phyloP scores from a whole-genome alignment of 495 filamentous ascomycete species.

The Penicillium dipodomyicola region DNA sequence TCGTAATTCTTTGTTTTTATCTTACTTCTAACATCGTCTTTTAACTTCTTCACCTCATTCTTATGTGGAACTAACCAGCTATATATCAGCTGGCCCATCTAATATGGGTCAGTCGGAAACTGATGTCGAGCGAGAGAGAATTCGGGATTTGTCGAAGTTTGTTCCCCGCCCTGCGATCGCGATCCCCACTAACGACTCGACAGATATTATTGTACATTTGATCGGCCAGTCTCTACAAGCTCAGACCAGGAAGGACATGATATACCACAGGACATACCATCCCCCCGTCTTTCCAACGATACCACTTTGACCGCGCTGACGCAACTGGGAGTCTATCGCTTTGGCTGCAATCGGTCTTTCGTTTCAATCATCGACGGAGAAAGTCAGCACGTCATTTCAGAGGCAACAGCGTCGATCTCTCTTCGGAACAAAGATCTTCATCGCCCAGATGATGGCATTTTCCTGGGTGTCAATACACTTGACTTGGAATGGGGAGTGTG shows the following conservation, averaged over 20 bases:
- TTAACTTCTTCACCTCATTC: too few relatives aligned
- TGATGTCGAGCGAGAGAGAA: slow-evolving; percentile 10
- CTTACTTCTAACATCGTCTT: too few relatives aligned
- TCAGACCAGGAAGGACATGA: not conserved
- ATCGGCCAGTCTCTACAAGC: slow-evolving; percentile 2
- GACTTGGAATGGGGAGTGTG: slow-evolving; percentile 42
- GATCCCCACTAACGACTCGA: slow-evolving; percentile 1
- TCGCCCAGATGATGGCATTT: slow-evolving; percentile 32
- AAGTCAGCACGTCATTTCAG: slow-evolving; percentile 57
- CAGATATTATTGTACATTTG: slow-evolving; percentile 18
- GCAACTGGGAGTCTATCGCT: slow-evolving; percentile 56
- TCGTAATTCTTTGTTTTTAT: too few relatives aligned
- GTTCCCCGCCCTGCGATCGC: not conserved
- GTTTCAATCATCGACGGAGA: slow-evolving; percentile 55
- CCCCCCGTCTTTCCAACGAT: slow-evolving; percentile 40
- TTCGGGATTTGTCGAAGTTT: slow-evolving; percentile 16
- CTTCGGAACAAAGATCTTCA: slow-evolving; percentile 28
- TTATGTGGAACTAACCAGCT: not conserved
- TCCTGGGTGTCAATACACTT: slow-evolving; percentile 42
- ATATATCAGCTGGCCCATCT: slow-evolving; percentile 8
- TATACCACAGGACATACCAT: not conserved
- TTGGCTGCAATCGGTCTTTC: slow-evolving; percentile 50
- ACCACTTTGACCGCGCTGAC: slow-evolving; percentile 58
- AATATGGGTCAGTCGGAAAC: slow-evolving; percentile 4
- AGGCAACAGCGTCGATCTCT: slow-evolving; percentile 52